A percentile compares a stretch with the other conserved stretches of the same genome.
Conservation (phyloP, 306 rosid species). For the Parietaria judaica region DNA sequence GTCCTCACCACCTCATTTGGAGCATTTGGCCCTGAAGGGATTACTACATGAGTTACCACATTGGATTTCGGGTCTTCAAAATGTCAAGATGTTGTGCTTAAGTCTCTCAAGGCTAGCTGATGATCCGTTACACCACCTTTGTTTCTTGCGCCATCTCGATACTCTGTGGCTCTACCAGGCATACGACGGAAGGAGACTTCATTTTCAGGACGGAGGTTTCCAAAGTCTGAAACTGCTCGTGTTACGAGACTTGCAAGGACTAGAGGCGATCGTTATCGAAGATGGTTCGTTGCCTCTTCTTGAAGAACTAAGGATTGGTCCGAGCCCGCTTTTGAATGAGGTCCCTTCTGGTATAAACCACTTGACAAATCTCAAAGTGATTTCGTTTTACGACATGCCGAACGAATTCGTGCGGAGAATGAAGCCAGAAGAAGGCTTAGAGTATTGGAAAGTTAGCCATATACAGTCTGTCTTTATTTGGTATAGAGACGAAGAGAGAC, state of each 20-base stretch:
- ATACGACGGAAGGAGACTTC: constrained; percentile 17
- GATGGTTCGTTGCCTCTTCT: constrained; percentile 20
- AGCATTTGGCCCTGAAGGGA: constrained; percentile 2
- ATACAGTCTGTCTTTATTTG: neutral
- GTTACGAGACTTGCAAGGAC: neutral
- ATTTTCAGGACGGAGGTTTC: constrained; percentile 19
- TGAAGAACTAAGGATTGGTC: neutral
- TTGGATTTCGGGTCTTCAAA: constrained; percentile 19
- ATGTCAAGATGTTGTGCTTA: constrained; percentile 16
- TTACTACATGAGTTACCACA: constrained; percentile 14
- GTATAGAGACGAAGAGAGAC: neutral
- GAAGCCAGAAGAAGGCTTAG: neutral
- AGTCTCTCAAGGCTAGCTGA: constrained; percentile 12
- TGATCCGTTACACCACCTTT: too few species aligned
- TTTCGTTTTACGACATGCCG: constrained; percentile 1
- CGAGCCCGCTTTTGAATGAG: constrained; percentile 6
- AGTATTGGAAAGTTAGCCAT: neutral
- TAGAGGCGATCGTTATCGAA: constrained; percentile 15
- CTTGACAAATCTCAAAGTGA: neutral
- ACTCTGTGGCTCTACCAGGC: constrained; percentile 6
- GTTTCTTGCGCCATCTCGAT: too few species aligned
- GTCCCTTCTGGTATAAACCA: constrained; percentile 7
- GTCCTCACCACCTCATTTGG: neutral
- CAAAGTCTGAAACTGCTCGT: constrained; percentile 8
- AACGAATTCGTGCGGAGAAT: neutral